Evolutionary conservation across 1,284 basidiomycete genomes (phyloP), one percentile per base, ranked within the genome.

Genomic region (Ganoderma lingzhi): DNA sequence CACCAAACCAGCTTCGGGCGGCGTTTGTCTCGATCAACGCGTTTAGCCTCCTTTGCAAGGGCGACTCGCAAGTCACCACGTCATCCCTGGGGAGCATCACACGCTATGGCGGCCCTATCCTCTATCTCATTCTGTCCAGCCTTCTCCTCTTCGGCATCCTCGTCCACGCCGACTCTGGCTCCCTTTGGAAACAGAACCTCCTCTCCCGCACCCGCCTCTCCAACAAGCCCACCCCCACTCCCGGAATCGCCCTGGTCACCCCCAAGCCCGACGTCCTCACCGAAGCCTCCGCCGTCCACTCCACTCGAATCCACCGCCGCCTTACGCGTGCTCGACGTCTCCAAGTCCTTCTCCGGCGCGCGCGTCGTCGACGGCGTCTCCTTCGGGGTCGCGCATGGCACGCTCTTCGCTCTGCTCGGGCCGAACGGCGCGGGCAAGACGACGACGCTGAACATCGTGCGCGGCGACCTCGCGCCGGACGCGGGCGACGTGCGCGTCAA

Each of bases 381-480:
- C 68, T 89, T 95, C 74, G 90, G 88, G 0, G 90, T 95, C 12
- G 81, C 86, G 0, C 80, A 79, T n/a, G 86, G 92, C 59, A 90
- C 89, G 0, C 86, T 92, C 2, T 93, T 94, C 71, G 91, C 91
- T 3, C 80, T 95, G 71, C 84, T 95, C 19, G 94, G 93, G 3
- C 93, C 93, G 0, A 95, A 95, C 72, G 93, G 93, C 1, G 93
- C 93, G 2, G 91, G 91, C 0, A 95, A 95, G 80, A 94, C 92
- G 3, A 94, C 93, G 0, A 90, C 89, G 0, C 92, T 93, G 78
- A 90, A 92, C 71, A 86, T 93, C 76, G 93, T 93, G 70, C 88
- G 91, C 23, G 91, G 91, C 8, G 89, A 91, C 68, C 81, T 88
- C 58, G 79, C 85, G 59, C 91, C 88, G 2, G 87, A 92, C 70